phyloP scores from a whole-genome alignment of 768 basidiomycete genomes.

The Suillus spraguei region DNA sequence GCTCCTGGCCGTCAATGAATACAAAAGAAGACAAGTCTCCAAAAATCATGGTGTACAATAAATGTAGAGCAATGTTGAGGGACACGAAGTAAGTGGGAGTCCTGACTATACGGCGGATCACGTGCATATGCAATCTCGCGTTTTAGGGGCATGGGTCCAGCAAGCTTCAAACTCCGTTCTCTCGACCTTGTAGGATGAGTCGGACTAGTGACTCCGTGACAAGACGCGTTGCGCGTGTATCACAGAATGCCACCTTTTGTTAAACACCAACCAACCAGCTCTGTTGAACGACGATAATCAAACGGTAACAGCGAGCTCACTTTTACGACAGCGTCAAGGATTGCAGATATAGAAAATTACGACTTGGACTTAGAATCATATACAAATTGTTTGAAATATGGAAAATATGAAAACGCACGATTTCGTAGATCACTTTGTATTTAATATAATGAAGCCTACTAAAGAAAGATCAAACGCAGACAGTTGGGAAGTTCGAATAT shows the following conservation, averaged over 20 bases:
- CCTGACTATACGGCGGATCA: too few species aligned
- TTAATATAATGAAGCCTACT: too few species aligned
- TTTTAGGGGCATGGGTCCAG: too few species aligned
- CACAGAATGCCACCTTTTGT: constrained; percentile 31
- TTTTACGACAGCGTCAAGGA: constrained; percentile 2
- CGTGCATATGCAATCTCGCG: too few species aligned
- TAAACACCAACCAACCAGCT: constrained; percentile 32
- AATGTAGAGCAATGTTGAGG: not conserved
- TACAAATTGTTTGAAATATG: too few species aligned
- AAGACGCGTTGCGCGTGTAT: not conserved
- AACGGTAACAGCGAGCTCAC: not conserved
- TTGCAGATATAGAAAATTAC: constrained; percentile 15
- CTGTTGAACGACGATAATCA: constrained; percentile 14
- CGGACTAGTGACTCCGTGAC: too few species aligned
- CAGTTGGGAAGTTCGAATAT: too few species aligned
- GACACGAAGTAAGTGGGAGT: not conserved
- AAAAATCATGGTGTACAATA: constrained; percentile 16
- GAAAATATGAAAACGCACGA: too few species aligned
- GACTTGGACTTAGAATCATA: constrained; percentile 25
- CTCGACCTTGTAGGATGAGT: too few species aligned
- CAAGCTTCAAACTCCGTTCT: too few species aligned
- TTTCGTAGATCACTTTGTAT: too few species aligned
- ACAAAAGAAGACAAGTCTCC: constrained; percentile 18
- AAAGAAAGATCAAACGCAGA: too few species aligned
- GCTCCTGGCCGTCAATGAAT: constrained; percentile 17